Conservation (phyloP, 2,329 filamentous ascomycete species). For the Grosmannia huntii region DNA sequence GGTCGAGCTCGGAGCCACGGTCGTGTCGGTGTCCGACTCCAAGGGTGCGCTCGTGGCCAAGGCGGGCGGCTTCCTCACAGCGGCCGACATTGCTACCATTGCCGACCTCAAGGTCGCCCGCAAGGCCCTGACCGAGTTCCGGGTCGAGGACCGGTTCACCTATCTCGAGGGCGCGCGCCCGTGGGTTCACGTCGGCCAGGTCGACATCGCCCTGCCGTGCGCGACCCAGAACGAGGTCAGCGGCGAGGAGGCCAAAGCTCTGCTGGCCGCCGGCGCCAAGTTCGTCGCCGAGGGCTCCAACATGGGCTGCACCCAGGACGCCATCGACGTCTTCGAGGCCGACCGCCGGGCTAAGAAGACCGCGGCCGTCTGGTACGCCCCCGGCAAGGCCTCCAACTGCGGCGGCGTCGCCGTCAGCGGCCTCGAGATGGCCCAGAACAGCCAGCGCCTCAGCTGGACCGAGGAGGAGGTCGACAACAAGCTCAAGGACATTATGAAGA, state of each 20-base stretch:
- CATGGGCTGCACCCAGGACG: slow-evolving; percentile 96
- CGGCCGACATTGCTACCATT: slow-evolving; percentile 67
- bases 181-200: slow-evolving; percentile 78
- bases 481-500: slow-evolving; percentile 91
- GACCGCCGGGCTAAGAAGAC: slow-evolving; percentile 56
- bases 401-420: slow-evolving; percentile 96
- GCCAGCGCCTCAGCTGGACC: slow-evolving; percentile 72
- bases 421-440: slow-evolving; percentile 99
- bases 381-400: slow-evolving; percentile 93
- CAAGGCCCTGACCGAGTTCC: slow-evolving; percentile 65
- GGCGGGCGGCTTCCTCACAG: slow-evolving; percentile 54
- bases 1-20: slow-evolving; percentile 87
- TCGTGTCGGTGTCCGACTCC: slow-evolving; percentile 89
- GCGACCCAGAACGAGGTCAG: slow-evolving; percentile 98
- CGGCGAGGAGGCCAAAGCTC: slow-evolving; percentile 73
- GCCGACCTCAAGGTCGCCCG: slow-evolving; percentile 78
- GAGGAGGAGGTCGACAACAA: slow-evolving; percentile 79
- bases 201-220: slow-evolving; percentile 84
- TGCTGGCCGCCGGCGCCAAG: slow-evolving; percentile 63
- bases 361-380: slow-evolving; percentile 80
- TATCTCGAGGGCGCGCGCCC: slow-evolving; percentile 81
- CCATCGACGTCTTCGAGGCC: slow-evolving; percentile 85
- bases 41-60: slow-evolving; percentile 71
- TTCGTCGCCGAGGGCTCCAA: slow-evolving; percentile 96
- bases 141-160: slow-evolving; percentile 54